Conservation (phyloP, 106 monocot genomes). For the Allium fistulosum region DNA sequence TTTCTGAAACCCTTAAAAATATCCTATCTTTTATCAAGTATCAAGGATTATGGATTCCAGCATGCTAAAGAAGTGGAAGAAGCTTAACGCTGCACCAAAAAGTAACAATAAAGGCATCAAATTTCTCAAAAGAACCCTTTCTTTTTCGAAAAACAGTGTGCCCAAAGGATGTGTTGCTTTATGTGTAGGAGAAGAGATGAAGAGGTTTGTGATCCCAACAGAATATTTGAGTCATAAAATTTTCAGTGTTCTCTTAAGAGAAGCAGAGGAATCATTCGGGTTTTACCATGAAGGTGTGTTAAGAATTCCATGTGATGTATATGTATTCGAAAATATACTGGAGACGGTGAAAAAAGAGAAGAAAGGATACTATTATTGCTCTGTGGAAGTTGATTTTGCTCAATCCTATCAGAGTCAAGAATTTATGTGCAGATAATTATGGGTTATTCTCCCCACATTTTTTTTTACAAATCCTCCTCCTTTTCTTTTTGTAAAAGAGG, state of each 20-base stretch:
- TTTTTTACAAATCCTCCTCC: background rate
- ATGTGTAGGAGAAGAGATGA: slow-evolving; percentile 28
- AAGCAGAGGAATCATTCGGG: slow-evolving; percentile 30
- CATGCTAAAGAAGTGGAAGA: slow-evolving; percentile 88
- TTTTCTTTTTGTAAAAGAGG: background rate
- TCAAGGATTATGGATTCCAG: slow-evolving; percentile 28
- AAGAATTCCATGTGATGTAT: slow-evolving; percentile 26
- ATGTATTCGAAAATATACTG: slow-evolving; percentile 19
- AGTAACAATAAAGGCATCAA: slow-evolving; percentile 37
- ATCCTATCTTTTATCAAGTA: slow-evolving; percentile 5
- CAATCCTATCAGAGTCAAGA: slow-evolving; percentile 5
- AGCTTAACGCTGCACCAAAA: slow-evolving; percentile 50
- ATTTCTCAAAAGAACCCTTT: slow-evolving; percentile 66
- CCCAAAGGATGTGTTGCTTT: slow-evolving; percentile 27
- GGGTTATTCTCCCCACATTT: background rate
- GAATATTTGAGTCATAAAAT: slow-evolving; percentile 23
- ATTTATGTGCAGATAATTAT: slow-evolving; percentile 21
- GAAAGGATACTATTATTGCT: slow-evolving; percentile 21
- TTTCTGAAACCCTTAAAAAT: background rate
- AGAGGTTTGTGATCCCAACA: slow-evolving; percentile 30
- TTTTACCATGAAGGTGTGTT: slow-evolving; percentile 30
- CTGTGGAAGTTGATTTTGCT: slow-evolving; percentile 14
- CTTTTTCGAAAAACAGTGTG: slow-evolving; percentile 31
- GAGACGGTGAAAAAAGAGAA: slow-evolving; percentile 29
- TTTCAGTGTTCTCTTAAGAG: slow-evolving; percentile 19